These are phyloP conservation scores for Areca catechu DNA, from an alignment of 176 grass and related monocot species.

Conservation along the genomic window DNA sequence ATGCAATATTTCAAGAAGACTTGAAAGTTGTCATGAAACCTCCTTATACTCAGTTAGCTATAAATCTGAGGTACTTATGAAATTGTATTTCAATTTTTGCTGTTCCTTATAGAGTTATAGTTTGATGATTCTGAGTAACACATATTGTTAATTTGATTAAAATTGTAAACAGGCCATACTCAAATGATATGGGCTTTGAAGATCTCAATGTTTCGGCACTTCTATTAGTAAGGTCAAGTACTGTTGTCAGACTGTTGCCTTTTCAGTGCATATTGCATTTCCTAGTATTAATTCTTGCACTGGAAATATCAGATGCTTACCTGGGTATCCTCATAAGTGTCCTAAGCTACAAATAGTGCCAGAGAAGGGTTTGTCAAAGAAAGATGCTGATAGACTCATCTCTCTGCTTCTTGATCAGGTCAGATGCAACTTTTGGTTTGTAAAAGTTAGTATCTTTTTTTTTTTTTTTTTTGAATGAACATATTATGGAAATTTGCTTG, in stretches of 20 bases:
- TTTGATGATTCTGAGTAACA: too few relatives aligned
- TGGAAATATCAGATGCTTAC: constrained; percentile 49
- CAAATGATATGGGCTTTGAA: constrained; percentile 49
- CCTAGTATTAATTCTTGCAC: constrained; percentile 18
- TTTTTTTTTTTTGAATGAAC: too few relatives aligned
- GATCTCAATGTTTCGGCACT: constrained; percentile 57
- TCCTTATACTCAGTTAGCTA: constrained; percentile 48
- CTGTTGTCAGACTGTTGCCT: constrained; percentile 4
- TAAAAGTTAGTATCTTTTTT: too few relatives aligned
- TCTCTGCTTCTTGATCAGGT: constrained; percentile 86
- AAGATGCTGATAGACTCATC: constrained; percentile 59
- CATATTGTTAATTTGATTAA: background rate
- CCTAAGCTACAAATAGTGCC: constrained; percentile 66
- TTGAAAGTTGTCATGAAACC: constrained; percentile 64
- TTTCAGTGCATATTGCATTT: background rate
- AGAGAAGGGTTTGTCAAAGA: constrained; percentile 66
- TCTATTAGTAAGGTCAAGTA: constrained; percentile 56
- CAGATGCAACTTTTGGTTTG: background rate
- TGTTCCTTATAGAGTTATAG: too few relatives aligned
- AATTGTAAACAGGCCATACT: constrained; percentile 67
- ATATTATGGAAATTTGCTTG: too few relatives aligned
- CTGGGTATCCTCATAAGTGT: constrained; percentile 95
- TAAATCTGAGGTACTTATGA: constrained; percentile 66
- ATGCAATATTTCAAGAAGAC: constrained; percentile 76
- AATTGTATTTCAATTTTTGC: too few relatives aligned